Conservation (phyloP, 192 early-diverging fungal species). For the Lunasporangiospora selenospora region DNA sequence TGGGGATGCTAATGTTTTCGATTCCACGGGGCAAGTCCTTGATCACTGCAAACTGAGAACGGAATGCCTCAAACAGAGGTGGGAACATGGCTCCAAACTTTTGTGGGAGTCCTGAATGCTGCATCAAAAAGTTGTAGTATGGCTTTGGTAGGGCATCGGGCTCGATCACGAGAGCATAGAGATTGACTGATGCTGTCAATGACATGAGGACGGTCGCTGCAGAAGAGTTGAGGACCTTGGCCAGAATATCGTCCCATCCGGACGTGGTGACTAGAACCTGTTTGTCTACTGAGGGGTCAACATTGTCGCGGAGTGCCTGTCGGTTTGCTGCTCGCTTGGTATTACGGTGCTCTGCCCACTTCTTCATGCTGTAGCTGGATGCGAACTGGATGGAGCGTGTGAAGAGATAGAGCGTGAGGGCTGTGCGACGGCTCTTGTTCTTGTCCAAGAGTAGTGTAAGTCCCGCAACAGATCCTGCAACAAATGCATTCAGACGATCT, state of each 20-base stretch:
- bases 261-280: conserved; percentile 14
- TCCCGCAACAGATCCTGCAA: conserved; percentile 69
- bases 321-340: conserved; percentile 21
- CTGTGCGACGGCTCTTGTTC: conserved; percentile 60
- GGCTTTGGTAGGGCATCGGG: conserved; percentile 62
- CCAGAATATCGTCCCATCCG: conserved; percentile 56
- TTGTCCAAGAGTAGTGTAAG: conserved; percentile 67
- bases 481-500: conserved; percentile 67
- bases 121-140: conserved; percentile 62
- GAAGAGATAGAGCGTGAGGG: conserved; percentile 69
- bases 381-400: conserved; percentile 70
- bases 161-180: conserved; percentile 60
- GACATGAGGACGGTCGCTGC: conserved; percentile 58
- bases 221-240: conserved; percentile 43
- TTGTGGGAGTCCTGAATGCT: conserved; percentile 50
- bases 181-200: conserved; percentile 54
- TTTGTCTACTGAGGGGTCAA: conserved; percentile 13
- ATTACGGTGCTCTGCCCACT: conserved; percentile 54
- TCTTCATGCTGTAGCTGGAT: conserved; percentile 65
- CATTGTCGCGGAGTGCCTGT: conserved; percentile 14
- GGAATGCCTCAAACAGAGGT: conserved; percentile 41
- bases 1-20: conserved; percentile 49
- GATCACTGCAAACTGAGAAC: conserved; percentile 26
- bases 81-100: conserved; percentile 53
- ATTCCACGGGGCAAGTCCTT: conserved; percentile 28